These are phyloP conservation scores for Aquilaria agallochum DNA, from an alignment of 441 rosid species.

Conservation along the genomic window DNA sequence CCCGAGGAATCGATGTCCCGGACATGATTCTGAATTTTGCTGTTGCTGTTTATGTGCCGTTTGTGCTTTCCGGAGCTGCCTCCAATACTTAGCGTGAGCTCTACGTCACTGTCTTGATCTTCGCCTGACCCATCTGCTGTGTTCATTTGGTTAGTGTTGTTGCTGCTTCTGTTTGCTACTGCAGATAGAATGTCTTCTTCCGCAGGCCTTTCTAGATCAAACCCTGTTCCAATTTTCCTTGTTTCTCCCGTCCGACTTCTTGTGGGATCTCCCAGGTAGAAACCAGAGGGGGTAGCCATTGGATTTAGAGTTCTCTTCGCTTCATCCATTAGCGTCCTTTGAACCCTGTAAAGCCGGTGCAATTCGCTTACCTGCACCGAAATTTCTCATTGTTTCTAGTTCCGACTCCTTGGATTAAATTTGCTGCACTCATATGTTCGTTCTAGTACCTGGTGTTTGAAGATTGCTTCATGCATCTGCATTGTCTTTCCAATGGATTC, in stretches of 20 bases:
- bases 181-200: constrained; percentile 33
- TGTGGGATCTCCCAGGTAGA: constrained; percentile 23
- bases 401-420: neutral
- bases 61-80: constrained; percentile 20
- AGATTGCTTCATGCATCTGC: constrained; percentile 70
- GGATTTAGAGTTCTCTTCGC: constrained; percentile 19
- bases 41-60: constrained; percentile 9
- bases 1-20: constrained; percentile 26
- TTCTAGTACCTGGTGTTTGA: constrained; percentile 60
- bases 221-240: constrained; percentile 20
- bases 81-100: constrained; percentile 74
- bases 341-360: constrained; percentile 66
- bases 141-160: constrained; percentile 12
- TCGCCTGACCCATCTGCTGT: constrained; percentile 15
- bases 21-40: neutral
- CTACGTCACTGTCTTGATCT: constrained; percentile 48
- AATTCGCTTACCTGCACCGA: constrained; percentile 68
- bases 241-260: constrained; percentile 44
- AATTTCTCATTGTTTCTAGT: neutral
- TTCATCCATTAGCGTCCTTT: constrained; percentile 65
- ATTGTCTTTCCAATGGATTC: constrained; percentile 68
- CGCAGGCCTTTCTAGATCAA: constrained; percentile 39
- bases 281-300: too few species aligned
- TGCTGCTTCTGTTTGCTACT: constrained; percentile 23
- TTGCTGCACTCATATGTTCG: neutral